Base-by-base conservation (phyloP, 805 yeast species). In the Saturnispora quitensis region DNA sequence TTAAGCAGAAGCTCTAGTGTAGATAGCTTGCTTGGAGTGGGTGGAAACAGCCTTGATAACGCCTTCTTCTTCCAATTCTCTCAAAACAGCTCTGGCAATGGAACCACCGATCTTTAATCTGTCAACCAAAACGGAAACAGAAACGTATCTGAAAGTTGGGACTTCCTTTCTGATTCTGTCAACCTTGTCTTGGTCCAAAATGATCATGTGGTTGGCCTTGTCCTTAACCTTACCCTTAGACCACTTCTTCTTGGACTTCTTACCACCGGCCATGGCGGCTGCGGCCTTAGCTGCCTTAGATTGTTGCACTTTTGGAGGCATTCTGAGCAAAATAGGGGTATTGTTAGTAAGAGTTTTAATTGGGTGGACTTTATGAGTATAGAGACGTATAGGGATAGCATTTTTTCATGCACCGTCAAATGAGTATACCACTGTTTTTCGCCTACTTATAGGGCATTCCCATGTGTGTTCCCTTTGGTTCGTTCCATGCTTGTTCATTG, bases 171-270 rank as follows among this genome's bases (percentile, higher is more conserved):
- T 75, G 80, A 93, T 87, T 82, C 97, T 89, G 95, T 93, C 99
- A 81, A 86, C 91, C 75, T 91, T 88, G 67, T 93, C 95, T 82
- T 93, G 97, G 77, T 93, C 99, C 70, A 93, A 81, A 75, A 87
- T 80, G 70, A 93, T 90, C 73, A 89, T 84, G 84, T 93, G 99
- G 76, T 88, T 91, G 69, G 99, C 98, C 95, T 87, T 91, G 80
- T 93, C 99, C 90, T 95, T 93, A 77, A 89, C 96, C 85, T 95
- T 89, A 78, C 97, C 97, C 85, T 91, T 90, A 86, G 95, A 87
- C 99, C 98, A 93, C 96, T 93, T 93, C 95, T 93, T 91, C 89
- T 93, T 93, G 78, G 96, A 89, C 74, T 91, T 89, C 87, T 90
- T 90, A 85, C 97, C 96, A 86, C 97, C 97, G 76, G 97, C 97